Base-by-base conservation (phyloP, 208 protist species). In the Angomonas ambiguus region DNA sequence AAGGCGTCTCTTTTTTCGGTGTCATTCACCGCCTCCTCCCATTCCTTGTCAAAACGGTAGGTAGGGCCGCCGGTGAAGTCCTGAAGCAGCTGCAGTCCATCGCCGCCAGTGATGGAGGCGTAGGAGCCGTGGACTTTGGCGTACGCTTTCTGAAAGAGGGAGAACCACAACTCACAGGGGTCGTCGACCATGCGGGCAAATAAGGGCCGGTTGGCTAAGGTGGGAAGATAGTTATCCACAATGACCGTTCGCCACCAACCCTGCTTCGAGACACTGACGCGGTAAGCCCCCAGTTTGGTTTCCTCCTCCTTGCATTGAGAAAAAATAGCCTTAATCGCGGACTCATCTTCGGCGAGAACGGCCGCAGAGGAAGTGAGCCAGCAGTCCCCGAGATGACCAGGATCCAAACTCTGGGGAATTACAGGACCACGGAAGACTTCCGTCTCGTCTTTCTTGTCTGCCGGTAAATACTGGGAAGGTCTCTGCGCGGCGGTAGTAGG, bases 111-210 rank as follows among this genome's bases (percentile, higher is more conserved):
- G 65, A 95, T 82, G 30, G 77, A 65, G 10, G 82, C 77, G 71
- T 91, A 95, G 24, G 77, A 85, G 53, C 91, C 91, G 65, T 90
- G 69, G 28, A 88, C 30, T 72, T 94, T 94, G 16, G 88, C 88
- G 73, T 96, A 94, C 11, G 85, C 90, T 74, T 96, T 96, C 61
- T 96, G 71, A 24, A 92, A 59, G 31, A 96, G 65, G 16, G 81
- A 73, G 0, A 76, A 56, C 88, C 91, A 96, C 65, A 93, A 10
- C 58, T 92, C 80, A 22, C 71, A 33, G 24, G 73, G 71, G 31
- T 82, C 62, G 35, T 79, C 66, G 10, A 27, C 4, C 58, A 48
- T 67, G 48, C 69, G 65, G 24, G 72, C 79, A 57, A 81, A 86
- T 30, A 72, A 31, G 0, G 79, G 83, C n/a, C 41, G 33, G 38